Evolutionary conservation across 148 eudicot genomes (phyloP), one percentile per base, ranked within the genome.

Genomic region (Fagopyrum homotropicum): DNA sequence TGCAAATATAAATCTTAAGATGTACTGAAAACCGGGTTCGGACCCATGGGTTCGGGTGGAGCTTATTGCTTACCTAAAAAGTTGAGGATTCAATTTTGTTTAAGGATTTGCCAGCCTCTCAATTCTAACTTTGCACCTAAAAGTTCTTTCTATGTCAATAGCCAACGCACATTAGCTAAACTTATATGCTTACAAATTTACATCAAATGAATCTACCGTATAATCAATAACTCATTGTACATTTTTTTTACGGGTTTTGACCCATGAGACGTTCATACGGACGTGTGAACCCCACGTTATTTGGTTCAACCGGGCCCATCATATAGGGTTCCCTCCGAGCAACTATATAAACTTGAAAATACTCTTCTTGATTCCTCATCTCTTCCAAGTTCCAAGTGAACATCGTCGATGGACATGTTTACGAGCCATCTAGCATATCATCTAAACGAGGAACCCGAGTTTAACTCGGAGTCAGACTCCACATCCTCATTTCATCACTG

Each of bases 401-500:
- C 19, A 4, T 11, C 40, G 40, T 14, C 71, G 2, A 66, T 40
- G 71, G 71, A 66, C 17, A 66, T 40, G 17, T 66, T 29, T 14
- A 35, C 71, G 30, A 40, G n/a, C 22, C 64, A 9, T 9, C 35
- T 4, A 19, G 3, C 64, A 59, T 59, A 59, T 54, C 59, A 54
- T 54, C 17, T 14, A 54, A 12, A 4, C 30, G 64, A 59, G 12
- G 35, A 59, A 59, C 35, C 64, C 35, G 22, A 5, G 26, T 56
- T 17, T 15, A 1, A 59, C 4, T 59, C 64, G 22, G 30, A 59
- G 9, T 7, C 52, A 12, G 9, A 10, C 52, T 49, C 15, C 3
- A 12, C 52, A 49, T 6, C 52, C 64, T 59, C 71, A 40, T 66
- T 66, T 6, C 81, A 87, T 84, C 88, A 82, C 55, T 91, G 94